Evolutionary conservation across 2,329 filamentous ascomycete genomes (phyloP).

Genomic region (Westerdykella aurantiaca): DNA sequence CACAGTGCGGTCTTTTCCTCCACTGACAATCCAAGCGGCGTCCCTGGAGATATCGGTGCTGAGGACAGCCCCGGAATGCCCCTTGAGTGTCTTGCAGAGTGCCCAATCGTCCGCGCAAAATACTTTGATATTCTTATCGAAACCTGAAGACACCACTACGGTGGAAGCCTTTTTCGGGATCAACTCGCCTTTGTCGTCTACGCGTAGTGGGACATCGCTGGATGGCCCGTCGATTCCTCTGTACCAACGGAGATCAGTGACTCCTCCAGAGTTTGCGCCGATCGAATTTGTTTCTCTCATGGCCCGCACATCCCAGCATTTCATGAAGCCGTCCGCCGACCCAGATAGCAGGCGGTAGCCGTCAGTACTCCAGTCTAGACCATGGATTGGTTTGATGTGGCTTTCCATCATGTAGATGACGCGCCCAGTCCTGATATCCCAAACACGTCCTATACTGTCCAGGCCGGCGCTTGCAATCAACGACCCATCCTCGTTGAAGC

Average conservation of each 20-base stretch:
- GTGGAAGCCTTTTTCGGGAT: conserved; percentile 79
- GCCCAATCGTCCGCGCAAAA: conserved; percentile 97
- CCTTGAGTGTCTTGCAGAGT: conserved; percentile 76
- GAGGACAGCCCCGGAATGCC: conserved; percentile 86
- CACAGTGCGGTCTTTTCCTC: conserved; percentile 88
- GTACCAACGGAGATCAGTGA: conserved; percentile 91
- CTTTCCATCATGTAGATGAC: conserved; percentile 95
- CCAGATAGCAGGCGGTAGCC: conserved; percentile 90
- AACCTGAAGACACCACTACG: conserved; percentile 85
- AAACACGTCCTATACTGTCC: conserved; percentile 90
- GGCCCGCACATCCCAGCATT: conserved; percentile 95
- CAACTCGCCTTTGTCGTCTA: conserved; percentile 58
- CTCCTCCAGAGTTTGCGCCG: conserved; percentile 83
- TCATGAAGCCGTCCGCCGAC: conserved; percentile 90
- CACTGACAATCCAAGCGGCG: conserved; percentile 87
- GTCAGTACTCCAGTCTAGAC: conserved; percentile 85
- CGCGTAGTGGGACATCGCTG: conserved; percentile 54
- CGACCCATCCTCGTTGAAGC: conserved; percentile 87
- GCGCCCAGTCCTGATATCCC: conserved; percentile 87
- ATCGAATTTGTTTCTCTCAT: conserved; percentile 78
- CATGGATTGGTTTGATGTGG: conserved; percentile 89
- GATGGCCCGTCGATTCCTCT: conserved; percentile 75
- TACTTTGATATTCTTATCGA: conserved; percentile 91
- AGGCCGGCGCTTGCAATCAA: conserved; percentile 86
- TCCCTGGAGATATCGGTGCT: conserved; percentile 84